phyloP scores from a whole-genome alignment of 306 rosid genomes.

The Cicer judaicum region DNA sequence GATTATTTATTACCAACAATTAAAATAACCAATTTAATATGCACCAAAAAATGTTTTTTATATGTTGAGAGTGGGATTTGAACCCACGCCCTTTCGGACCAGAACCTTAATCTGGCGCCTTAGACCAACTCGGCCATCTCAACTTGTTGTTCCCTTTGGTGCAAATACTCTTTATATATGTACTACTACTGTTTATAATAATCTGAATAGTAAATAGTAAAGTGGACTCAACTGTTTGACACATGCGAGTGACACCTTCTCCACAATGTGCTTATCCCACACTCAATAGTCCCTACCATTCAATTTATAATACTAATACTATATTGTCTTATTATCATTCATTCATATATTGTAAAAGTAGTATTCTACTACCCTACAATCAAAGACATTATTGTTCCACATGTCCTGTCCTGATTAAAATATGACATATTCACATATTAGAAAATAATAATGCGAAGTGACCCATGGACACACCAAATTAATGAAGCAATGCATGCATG shows the following conservation, averaged over 20 bases:
- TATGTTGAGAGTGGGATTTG: conserved; percentile 57
- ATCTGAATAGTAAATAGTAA: no score
- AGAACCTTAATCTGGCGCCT: conserved; percentile 49
- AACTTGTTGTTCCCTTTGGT: background rate
- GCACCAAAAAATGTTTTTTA: no score
- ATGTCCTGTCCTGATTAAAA: conserved; percentile 32
- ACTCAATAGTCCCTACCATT: conserved; percentile 36
- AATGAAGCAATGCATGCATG: conserved; percentile 9
- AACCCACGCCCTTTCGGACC: conserved; percentile 67
- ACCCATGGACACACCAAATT: conserved; percentile 23
- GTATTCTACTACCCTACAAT: conserved; percentile 29
- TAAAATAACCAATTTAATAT: no score
- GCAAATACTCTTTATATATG: no score
- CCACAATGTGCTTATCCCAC: background rate
- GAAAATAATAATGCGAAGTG: conserved; percentile 17
- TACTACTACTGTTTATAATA: no score
- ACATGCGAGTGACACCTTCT: background rate
- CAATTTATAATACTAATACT: background rate
- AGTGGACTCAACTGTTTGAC: conserved; percentile 11
- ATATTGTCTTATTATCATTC: conserved; percentile 12
- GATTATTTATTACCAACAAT: no score
- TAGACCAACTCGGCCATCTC: conserved; percentile 64
- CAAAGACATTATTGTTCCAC: conserved; percentile 31
- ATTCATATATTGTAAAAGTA: background rate
- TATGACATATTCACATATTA: conserved; percentile 15